These are phyloP conservation scores for Rheum nobile DNA, from an alignment of 148 eudicot genomes.

Conservation along the genomic window DNA sequence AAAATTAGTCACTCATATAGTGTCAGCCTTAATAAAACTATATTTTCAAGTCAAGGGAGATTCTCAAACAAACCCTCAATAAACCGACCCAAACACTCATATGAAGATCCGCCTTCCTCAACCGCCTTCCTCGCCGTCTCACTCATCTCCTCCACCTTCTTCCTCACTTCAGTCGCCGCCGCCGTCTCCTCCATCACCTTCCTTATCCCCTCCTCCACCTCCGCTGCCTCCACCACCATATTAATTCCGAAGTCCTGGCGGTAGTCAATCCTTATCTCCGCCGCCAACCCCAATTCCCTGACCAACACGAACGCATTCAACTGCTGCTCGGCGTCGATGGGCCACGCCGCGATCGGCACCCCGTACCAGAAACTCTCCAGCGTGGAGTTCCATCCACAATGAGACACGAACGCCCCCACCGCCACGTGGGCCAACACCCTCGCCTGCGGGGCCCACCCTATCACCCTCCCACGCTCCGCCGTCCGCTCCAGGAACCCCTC, in stretches of 20 bases:
- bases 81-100: slow-evolving; percentile 9
- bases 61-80: slow-evolving; percentile 12
- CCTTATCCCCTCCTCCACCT: too few relatives aligned
- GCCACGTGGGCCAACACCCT: slow-evolving; percentile 14
- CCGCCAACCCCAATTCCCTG: too few relatives aligned
- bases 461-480: slow-evolving; percentile 15
- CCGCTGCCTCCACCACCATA: too few relatives aligned
- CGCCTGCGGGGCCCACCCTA: slow-evolving; percentile 31
- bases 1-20: too few relatives aligned
- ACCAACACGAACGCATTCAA: too few relatives aligned
- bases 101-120: slow-evolving; percentile 25
- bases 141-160: too few relatives aligned
- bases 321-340: slow-evolving; percentile 22
- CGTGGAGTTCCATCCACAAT: slow-evolving; percentile 31
- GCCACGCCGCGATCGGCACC: slow-evolving; percentile 24
- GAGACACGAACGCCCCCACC: slow-evolving; percentile 20
- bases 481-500: slow-evolving; percentile 27
- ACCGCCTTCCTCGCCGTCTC: too few relatives aligned
- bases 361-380: slow-evolving; percentile 28
- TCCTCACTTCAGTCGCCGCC: slow-evolving; percentile 19
- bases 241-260: too few relatives aligned
- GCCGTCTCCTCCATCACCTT: too few relatives aligned
- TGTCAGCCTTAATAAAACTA: too few relatives aligned
- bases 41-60: too few relatives aligned
- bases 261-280: too few relatives aligned